Evolutionary conservation across 768 basidiomycete genomes (phyloP).

Genomic region (Rhizopogon rudus): DNA sequence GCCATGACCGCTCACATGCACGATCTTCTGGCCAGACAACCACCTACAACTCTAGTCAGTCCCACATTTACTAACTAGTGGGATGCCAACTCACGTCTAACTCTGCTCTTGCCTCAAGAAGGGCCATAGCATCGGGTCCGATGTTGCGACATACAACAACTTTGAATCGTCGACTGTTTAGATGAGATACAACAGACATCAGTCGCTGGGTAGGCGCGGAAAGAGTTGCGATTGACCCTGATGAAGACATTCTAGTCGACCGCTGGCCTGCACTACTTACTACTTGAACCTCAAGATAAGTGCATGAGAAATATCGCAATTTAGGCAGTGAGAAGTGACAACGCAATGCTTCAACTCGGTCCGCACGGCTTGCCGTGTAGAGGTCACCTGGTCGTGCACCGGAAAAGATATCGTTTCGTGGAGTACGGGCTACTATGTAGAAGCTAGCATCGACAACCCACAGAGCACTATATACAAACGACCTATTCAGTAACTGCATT

Average conservation of each 20-base stretch:
- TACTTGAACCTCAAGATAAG: background rate
- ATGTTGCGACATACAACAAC: slow-evolving; percentile 59
- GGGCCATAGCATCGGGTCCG: slow-evolving; percentile 59
- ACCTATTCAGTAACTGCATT: slow-evolving; percentile 28
- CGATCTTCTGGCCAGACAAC: slow-evolving; percentile 50
- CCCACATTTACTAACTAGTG: background rate
- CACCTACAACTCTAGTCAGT: slow-evolving; percentile 27
- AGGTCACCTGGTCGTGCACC: background rate
- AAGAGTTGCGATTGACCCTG: slow-evolving; percentile 20
- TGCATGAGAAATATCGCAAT: background rate
- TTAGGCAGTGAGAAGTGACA: background rate
- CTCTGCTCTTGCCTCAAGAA: slow-evolving; percentile 43
- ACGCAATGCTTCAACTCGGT: background rate
- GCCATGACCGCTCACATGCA: slow-evolving; percentile 59
- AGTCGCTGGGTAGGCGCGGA: slow-evolving; percentile 14
- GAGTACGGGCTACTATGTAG: background rate
- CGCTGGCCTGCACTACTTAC: background rate
- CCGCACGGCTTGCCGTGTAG: background rate
- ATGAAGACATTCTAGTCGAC: slow-evolving; percentile 16
- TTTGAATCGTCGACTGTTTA: slow-evolving; percentile 26
- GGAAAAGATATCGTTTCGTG: background rate
- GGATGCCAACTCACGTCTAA: slow-evolving; percentile 41
- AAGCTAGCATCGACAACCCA: background rate
- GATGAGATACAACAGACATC: slow-evolving; percentile 18
- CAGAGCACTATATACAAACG: background rate